These are phyloP conservation scores for Gymnopilus dilepis DNA, from an alignment of 768 basidiomycete species.

Conservation along the genomic window DNA sequence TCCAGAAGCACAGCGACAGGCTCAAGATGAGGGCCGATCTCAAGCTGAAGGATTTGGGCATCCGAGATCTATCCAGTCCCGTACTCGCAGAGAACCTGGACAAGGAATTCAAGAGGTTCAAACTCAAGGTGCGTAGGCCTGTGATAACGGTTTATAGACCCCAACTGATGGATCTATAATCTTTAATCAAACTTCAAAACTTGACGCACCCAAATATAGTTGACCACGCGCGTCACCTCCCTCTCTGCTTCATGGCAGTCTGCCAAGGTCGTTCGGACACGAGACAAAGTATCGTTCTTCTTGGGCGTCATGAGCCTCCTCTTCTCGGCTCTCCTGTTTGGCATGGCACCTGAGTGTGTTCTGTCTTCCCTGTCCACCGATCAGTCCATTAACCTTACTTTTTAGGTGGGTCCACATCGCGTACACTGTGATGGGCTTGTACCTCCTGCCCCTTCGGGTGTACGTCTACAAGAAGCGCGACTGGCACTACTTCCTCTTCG, in stretches of 20 bases:
- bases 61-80: slow-evolving; percentile 65
- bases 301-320: slow-evolving; percentile 93
- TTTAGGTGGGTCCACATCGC: slow-evolving; percentile 85
- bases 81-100: slow-evolving; percentile 79
- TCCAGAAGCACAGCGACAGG: slow-evolving; percentile 86
- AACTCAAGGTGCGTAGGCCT: slow-evolving; percentile 65
- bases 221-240: slow-evolving; percentile 77
- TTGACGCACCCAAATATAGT: slow-evolving; percentile 45
- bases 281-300: slow-evolving; percentile 90
- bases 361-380: neutral
- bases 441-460: slow-evolving; percentile 81
- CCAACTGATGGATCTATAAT: too few species aligned
- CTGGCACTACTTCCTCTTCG: slow-evolving; percentile 95
- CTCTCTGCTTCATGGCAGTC: slow-evolving; percentile 90
- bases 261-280: slow-evolving; percentile 83
- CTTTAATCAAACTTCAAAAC: slow-evolving; percentile 4
- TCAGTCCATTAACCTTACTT: neutral
- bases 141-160: neutral
- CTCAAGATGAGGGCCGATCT: slow-evolving; percentile 79
- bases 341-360: slow-evolving; percentile 82
- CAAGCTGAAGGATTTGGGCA: slow-evolving; percentile 68
- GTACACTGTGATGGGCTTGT: slow-evolving; percentile 79
- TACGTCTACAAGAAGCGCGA: slow-evolving; percentile 91
- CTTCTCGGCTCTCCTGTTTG: slow-evolving; percentile 84
- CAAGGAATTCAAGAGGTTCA: slow-evolving; percentile 85